phyloP scores from a whole-genome alignment of 345 rosid genomes.

The Dipteronia dyeriana region DNA sequence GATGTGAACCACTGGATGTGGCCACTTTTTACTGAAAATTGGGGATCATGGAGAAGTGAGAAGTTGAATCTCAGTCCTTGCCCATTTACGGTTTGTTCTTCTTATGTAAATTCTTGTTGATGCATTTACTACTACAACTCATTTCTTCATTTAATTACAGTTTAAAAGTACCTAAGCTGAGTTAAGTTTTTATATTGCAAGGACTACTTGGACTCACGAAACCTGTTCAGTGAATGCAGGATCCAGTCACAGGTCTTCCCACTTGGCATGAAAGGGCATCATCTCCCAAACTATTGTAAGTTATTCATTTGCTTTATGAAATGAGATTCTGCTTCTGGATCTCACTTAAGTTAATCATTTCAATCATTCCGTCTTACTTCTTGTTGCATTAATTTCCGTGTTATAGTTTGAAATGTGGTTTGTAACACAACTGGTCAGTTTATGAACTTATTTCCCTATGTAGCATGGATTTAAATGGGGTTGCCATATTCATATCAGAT shows the following conservation, averaged over 20 bases:
- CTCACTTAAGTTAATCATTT: background rate
- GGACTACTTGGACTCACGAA: slow-evolving; percentile 4
- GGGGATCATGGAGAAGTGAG: slow-evolving; percentile 83
- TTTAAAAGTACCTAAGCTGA: background rate
- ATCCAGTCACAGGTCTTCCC: slow-evolving; percentile 85
- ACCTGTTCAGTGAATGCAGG: slow-evolving; percentile 51
- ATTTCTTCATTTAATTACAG: slow-evolving; percentile 7
- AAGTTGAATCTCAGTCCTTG: slow-evolving; percentile 70
- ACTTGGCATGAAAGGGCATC: slow-evolving; percentile 60
- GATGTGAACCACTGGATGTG: slow-evolving; percentile 97
- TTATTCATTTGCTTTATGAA: slow-evolving; percentile 16
- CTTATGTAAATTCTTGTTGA: slow-evolving; percentile 1
- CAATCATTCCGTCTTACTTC: background rate
- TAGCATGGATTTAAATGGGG: background rate
- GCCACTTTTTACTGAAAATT: slow-evolving; percentile 82
- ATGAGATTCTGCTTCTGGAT: background rate
- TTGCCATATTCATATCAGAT: background rate
- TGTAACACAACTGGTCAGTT: background rate
- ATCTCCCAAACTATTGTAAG: slow-evolving; percentile 79
- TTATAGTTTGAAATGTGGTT: background rate
- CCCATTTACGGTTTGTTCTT: slow-evolving; percentile 70
- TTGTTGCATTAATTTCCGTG: background rate
- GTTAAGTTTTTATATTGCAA: slow-evolving; percentile 1
- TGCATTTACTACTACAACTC: background rate
- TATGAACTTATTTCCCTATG: background rate